A percentile compares a stretch with the other conserved stretches of the same genome.
phyloP scores from a whole-genome alignment of 768 basidiomycete genomes.

The Tephrocybe sp. region DNA sequence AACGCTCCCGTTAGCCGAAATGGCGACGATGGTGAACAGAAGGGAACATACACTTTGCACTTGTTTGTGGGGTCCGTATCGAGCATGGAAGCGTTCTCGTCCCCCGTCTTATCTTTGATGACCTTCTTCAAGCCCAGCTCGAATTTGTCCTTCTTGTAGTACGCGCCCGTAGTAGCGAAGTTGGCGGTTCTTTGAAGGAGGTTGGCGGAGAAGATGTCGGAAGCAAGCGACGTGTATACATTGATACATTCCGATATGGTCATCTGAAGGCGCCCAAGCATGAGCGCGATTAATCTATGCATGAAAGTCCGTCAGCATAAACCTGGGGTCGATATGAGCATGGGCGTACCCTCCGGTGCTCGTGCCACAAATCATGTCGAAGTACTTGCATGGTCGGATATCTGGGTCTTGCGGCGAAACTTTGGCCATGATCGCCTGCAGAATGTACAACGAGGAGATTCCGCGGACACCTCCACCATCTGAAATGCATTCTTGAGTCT shows the following conservation, averaged over 20 bases:
- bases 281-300: constrained; percentile 31
- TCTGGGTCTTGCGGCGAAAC: constrained; percentile 18
- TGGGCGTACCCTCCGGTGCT: constrained; percentile 31
- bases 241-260: constrained; percentile 32
- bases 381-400: constrained; percentile 29
- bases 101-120: constrained; percentile 22
- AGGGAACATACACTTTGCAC: constrained; percentile 30
- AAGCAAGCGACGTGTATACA: constrained; percentile 25
- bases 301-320: neutral
- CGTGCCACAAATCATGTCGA: constrained; percentile 36
- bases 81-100: constrained; percentile 26
- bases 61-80: constrained; percentile 20
- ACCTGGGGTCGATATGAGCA: neutral
- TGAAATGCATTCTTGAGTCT: constrained; percentile 2
- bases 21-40: neutral
- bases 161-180: constrained; percentile 21
- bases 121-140: constrained; percentile 26
- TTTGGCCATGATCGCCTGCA: constrained; percentile 30
- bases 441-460: constrained; percentile 29
- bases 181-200: constrained; percentile 10
- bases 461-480: constrained; percentile 38
- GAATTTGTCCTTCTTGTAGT: constrained; percentile 23
- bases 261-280: constrained; percentile 38
- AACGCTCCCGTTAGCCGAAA: neutral
- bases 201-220: constrained; percentile 28